Base-by-base conservation (phyloP, 352 stramenopile species). In the Discostella stelligera region DNA sequence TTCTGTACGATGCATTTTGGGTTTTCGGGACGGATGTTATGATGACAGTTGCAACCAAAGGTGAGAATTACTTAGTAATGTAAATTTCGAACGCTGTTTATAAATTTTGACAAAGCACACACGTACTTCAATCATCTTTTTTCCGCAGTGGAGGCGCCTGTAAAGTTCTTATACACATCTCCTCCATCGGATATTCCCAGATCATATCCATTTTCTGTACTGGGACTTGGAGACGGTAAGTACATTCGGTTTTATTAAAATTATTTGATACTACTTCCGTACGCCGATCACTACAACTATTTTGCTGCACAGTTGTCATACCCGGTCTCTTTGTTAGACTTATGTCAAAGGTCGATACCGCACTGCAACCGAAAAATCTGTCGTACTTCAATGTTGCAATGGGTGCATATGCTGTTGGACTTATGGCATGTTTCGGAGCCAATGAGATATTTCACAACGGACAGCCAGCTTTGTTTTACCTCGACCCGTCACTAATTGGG, bases 11-110 rank as follows among this genome's bases (percentile, higher is more conserved):
- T 37, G 39, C 76, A 4, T 80, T 80, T 52, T 76, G 72, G 71
- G 71, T 79, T 3, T 79, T 79, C 39, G 64, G 71, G n/a, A 75
- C 71, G 32, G 71, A 79, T 46, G 71, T 79, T 21, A 79, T 73
- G 61, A 79, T 67, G 55, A 74, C 54, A 16, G 62, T 70, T 50
- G 62, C 62, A 52, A 70, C 62, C 21, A 73, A 66, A 64, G 58
- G 58, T 65, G 48, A 10, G 27, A 25, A 44, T 21, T 25, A 7
- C 18, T 25, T 60, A 25, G 20, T 60, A 7, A 41, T 41, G 32
- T 9, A 3, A 41, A 41, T 41, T 13, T 20, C 6, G 52, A 59
- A n/a, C 39, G n/a, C 16, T 21, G 21, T 21, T 60, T 60, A 10
- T 44, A 39, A 41, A 41, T 60, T 32, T 39, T 32, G 53, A 41